A percentile compares a stretch with the other conserved stretches of the same genome.
Conservation (phyloP, 164 flowering plant genomes). For the Umbellularia californica region DNA sequence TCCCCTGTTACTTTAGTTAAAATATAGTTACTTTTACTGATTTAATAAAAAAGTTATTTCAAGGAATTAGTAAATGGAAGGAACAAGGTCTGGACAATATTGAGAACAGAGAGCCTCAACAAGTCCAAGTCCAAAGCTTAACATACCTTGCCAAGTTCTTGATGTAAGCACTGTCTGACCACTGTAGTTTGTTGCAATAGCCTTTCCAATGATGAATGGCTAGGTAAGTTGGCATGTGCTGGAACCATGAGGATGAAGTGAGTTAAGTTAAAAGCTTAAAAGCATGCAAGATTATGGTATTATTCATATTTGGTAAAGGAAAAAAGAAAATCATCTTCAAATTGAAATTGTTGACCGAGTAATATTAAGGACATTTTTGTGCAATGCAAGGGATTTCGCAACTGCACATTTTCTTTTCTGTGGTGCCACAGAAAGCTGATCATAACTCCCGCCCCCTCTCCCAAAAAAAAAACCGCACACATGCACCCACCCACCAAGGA, state of each 20-base stretch:
- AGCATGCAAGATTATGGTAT: not conserved
- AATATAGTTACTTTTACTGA: no score
- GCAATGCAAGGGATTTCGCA: no score
- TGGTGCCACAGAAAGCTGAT: no score
- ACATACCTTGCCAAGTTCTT: constrained; percentile 72
- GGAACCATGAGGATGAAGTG: constrained; percentile 16
- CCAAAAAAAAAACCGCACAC: no score
- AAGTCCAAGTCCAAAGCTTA: constrained; percentile 7
- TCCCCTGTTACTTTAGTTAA: no score
- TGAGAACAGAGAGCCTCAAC: not conserved
- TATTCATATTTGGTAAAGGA: not conserved
- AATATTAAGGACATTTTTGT: no score
- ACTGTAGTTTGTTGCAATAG: constrained; percentile 78
- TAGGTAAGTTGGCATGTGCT: constrained; percentile 72
- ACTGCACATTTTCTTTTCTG: no score
- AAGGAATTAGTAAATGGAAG: no score
- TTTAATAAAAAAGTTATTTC: no score
- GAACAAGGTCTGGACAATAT: not conserved
- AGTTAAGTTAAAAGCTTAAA: constrained; percentile 1
- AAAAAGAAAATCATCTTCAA: not conserved
- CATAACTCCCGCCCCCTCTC: no score
- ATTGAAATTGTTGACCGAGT: not conserved
- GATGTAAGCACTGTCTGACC: constrained; percentile 64
- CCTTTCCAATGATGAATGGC: constrained; percentile 80
- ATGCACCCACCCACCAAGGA: no score